Percentiles rank a stretch among this genome's conserved stretches.
Conservation (phyloP, 2,329 filamentous ascomycete species). For the Colletotrichum sp. region DNA sequence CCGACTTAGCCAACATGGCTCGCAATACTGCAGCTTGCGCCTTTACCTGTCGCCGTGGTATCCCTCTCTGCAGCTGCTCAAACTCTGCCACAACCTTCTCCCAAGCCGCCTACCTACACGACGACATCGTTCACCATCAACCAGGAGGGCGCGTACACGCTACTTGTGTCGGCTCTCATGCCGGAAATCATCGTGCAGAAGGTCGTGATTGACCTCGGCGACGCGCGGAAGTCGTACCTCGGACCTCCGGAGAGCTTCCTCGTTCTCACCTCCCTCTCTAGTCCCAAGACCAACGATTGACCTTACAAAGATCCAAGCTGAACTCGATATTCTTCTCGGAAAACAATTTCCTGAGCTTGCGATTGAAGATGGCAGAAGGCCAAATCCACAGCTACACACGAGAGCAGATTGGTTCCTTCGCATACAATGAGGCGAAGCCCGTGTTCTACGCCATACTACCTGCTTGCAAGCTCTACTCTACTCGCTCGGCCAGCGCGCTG, state of each 20-base stretch:
- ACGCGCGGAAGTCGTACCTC: slow-evolving; percentile 58
- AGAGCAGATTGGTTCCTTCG: neutral
- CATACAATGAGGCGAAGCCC: neutral
- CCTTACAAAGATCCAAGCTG: neutral
- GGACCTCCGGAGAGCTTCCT: slow-evolving; percentile 62
- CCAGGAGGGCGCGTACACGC: slow-evolving; percentile 49
- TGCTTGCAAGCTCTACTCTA: neutral
- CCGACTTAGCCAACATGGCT: neutral
- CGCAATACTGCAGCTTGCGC: neutral
- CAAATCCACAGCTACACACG: neutral
- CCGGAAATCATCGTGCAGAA: slow-evolving; percentile 61
- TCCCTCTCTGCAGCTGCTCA: neutral
- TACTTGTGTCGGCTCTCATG: slow-evolving; percentile 57
- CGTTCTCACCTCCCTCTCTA: slow-evolving; percentile 22
- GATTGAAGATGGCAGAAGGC: neutral
- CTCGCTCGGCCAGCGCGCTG: neutral
- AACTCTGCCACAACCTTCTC: neutral
- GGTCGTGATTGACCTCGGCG: slow-evolving; percentile 60
- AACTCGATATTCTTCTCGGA: neutral
- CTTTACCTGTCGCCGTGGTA: neutral
- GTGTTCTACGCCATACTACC: neutral
- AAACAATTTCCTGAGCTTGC: neutral
- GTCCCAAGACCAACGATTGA: neutral
- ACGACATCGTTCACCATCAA: slow-evolving; percentile 47
- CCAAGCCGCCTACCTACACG: slow-evolving; percentile 33